phyloP scores from a whole-genome alignment of 2,329 filamentous ascomycete genomes.

The Colletotrichum sojae region DNA sequence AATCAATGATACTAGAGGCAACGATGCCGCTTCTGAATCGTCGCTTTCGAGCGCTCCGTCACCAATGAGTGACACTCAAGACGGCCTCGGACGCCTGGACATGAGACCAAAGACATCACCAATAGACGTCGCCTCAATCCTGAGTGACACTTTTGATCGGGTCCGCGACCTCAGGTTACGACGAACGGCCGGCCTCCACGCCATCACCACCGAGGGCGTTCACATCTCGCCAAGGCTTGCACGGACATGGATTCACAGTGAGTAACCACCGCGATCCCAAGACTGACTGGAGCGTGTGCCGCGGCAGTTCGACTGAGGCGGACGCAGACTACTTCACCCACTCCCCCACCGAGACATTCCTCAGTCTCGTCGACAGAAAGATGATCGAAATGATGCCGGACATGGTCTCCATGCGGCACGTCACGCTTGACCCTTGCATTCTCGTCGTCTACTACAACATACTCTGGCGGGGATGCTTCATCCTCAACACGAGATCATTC shows the following conservation, averaged over 20 bases:
- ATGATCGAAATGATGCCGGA: conserved; percentile 50
- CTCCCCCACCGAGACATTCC: conserved; percentile 48
- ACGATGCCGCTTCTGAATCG: conserved; percentile 3
- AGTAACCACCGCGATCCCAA: neutral
- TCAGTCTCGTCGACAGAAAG: conserved; percentile 46
- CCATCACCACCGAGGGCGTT: conserved; percentile 47
- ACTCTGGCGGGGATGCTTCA: conserved; percentile 48
- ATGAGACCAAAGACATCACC: neutral
- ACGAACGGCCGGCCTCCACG: conserved; percentile 37
- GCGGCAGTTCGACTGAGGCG: neutral
- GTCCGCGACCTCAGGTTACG: conserved; percentile 46
- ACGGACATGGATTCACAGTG: conserved; percentile 48
- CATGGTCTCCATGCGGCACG: conserved; percentile 46
- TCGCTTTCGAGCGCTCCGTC: neutral
- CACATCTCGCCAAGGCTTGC: conserved; percentile 47
- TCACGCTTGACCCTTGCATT: conserved; percentile 49
- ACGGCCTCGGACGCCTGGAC: neutral
- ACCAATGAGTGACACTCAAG: neutral
- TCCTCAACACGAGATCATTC: conserved; percentile 20
- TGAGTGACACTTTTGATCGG: conserved; percentile 48
- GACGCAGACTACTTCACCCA: conserved; percentile 47
- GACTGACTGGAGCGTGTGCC: neutral
- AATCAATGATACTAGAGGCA: neutral
- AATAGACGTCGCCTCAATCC: conserved; percentile 46
- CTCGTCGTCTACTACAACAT: conserved; percentile 51